These are phyloP conservation scores for Gaeumannomyces sp. DNA, from an alignment of 2,329 filamentous ascomycete genomes.

Conservation along the genomic window DNA sequence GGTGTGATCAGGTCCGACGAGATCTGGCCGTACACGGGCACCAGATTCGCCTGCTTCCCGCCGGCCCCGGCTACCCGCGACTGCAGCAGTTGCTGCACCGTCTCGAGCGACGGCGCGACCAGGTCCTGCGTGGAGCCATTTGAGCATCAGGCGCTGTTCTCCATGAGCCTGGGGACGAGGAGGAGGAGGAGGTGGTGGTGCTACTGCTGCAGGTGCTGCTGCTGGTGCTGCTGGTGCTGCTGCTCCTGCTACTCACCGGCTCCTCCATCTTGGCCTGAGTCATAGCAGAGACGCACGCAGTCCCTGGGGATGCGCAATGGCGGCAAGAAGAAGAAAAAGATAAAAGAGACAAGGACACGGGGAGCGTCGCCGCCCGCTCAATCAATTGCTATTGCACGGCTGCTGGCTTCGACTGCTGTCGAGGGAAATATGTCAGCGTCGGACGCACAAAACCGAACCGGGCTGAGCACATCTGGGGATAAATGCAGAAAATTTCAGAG, in stretches of 20 bases:
- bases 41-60: slow-evolving; percentile 15
- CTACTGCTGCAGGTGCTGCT: too few relatives aligned
- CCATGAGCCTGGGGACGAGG: background rate
- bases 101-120: slow-evolving; percentile 21
- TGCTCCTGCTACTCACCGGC: slow-evolving; percentile 5
- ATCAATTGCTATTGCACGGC: background rate
- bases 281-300: background rate
- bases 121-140: slow-evolving; percentile 14
- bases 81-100: slow-evolving; percentile 16
- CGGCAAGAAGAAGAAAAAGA: background rate
- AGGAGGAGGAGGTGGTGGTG: background rate
- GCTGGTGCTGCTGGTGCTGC: background rate
- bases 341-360: too few relatives aligned
- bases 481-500: too few relatives aligned
- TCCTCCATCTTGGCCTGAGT: slow-evolving; percentile 5
- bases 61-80: slow-evolving; percentile 5
- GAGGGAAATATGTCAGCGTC: too few relatives aligned
- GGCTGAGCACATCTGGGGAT: too few relatives aligned
- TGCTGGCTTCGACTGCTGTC: too few relatives aligned
- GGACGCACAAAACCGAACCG: too few relatives aligned
- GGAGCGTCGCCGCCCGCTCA: background rate
- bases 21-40: slow-evolving; percentile 21
- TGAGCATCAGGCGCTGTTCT: background rate
- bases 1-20: slow-evolving; percentile 85
- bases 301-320: background rate